Evolutionary conservation across 169 alveolate genomes (phyloP), one percentile per base, ranked within the genome.

Genomic region (Hepatocystis sp.): DNA sequence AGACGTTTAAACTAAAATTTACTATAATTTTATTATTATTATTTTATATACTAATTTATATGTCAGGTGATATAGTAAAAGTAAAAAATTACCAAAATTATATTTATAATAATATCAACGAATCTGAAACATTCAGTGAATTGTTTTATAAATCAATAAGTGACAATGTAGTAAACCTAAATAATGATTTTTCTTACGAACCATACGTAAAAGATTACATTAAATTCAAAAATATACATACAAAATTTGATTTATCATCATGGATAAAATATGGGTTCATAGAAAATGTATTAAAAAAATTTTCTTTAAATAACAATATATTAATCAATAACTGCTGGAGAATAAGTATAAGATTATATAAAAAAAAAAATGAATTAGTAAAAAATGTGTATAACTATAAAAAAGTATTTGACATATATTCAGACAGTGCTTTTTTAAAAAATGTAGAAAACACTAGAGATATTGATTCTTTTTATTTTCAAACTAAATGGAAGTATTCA

Each of bases 1-100:
- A 56, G 44, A 90, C 89, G 17, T 30, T 92, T 27, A 90, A 90
- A 10, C 91, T 93, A 17, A 61, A 67, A 23, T 40, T 86, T 25
- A 76, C 63, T 51, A 28, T 51, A 3, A 84, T 92, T 2, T 76
- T 92, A 58, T 86, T 88, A 52, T 51, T 85, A 10, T 60, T 84
- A 49, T 90, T 86, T 88, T 84, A 51, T 34, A 53, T 86, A 21
- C 67, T 90, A 8, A 64, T 86, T n/a, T 68, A 65, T 85, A 67
- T 90, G 8, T 85, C 90, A 53, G 63, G 76, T 39, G 39, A 81
- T 32, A 23, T 93, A 27, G 84, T 86, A 40, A 51, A 53, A 13
- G 53, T 86, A 39, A 53, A 46, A 49, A 84, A 85, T 17, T 63
- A 81, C 28, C 67, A 84, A 51, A 71, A 76, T 28, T 32, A 44